Base-by-base conservation (phyloP, 352 stramenopile genomes). In the Chrysophaeum taylorii region DNA sequence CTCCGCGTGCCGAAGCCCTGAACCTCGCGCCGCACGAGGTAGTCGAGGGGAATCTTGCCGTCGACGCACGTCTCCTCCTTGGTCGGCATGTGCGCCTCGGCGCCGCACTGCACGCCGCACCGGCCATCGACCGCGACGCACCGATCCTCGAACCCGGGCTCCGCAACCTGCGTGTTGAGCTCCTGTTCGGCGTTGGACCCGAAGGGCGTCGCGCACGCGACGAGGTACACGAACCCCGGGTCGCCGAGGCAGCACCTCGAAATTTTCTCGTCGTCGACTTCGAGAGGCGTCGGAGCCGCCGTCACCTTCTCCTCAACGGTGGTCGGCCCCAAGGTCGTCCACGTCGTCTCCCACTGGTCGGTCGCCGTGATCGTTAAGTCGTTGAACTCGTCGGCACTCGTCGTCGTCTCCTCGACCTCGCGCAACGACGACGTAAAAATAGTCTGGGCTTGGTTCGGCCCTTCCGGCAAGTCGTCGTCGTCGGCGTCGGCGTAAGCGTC, bases 191-290 rank as follows among this genome's bases (percentile, higher is more conserved):
- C 45, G 45, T 57, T 57, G n/a, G n/a, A n/a, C n/a, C n/a, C n/a
- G n/a, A n/a, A n/a, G 12, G 53, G 53, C 53, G 53, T 64, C 9
- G 41, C 27, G 53, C 53, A 64, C 33, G 53, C 53, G 27, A 64
- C 53, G 12, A 64, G 12, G 53, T 64, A 64, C 27, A 41, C 33
- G 29, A 42, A 64, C 7, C 29, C 33, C 27, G 53, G 53, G 12
- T 42, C 41, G 53, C 53, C 53, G 53, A 64, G 27, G 53, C 53
- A 64, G 53, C 53, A 64, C 12, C 21, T 12, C 53, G 53, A 64
- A 7, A 39, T 4, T 25, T 38, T 25, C n/a, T n/a, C n/a, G n/a
- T n/a, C n/a, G n/a, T n/a, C n/a, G n/a, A n/a, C n/a, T n/a, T n/a
- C n/a, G n/a, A n/a, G n/a, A n/a, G n/a, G n/a, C n/a, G n/a, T n/a